Base-by-base conservation (phyloP, 495 filamentous ascomycete genomes). In the Neurospora intermedia region DNA sequence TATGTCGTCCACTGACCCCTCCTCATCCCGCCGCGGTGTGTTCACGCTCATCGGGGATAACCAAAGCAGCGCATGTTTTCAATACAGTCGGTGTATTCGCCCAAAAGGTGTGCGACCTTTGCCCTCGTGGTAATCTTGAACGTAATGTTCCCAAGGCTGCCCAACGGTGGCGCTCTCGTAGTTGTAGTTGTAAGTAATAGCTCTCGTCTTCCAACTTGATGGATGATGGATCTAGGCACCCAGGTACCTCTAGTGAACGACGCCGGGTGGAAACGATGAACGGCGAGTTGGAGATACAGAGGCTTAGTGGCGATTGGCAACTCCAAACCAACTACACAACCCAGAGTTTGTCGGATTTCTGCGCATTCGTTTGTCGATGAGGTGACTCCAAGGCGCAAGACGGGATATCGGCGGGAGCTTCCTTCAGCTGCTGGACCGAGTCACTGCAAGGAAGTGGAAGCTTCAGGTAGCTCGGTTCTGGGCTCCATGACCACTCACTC, bases 1-100 rank as follows among this genome's bases (percentile, higher is more conserved):
- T 74, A 70, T 74, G 66, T 78, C 74, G 69, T 27, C 79, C 71
- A 77, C 75, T 75, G 73, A 79, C 75, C 75, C 81, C 76, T 82
- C 86, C 82, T 84, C 80, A 75, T 85, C 82, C 76, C 78, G 83
- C 77, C 83, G 85, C 78, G 76, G 72, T 75, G 79, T 78, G 82
- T 81, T 83, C 75, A 80, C 80, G 84, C 82, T 88, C 85, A 88
- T 88, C 78, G 82, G 80, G 77, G 74, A 70, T 77, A 74, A 45
- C 39, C 71, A 71, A 70, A 77, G 69, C 45, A 72, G 79, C 73
- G 77, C 84, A 85, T 85, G 75, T 82, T 76, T 81, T 76, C 76
- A 40, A 15, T 59, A 54, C n/a, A 38, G 31, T 40, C 16, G 48
- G 41, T 20, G 69, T 38, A 41, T 18, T 39, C 45, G n/a, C n/a